These are phyloP conservation scores for Aspergillus homomorphus DNA, from an alignment of 495 filamentous ascomycete genomes.

Conservation along the genomic window DNA sequence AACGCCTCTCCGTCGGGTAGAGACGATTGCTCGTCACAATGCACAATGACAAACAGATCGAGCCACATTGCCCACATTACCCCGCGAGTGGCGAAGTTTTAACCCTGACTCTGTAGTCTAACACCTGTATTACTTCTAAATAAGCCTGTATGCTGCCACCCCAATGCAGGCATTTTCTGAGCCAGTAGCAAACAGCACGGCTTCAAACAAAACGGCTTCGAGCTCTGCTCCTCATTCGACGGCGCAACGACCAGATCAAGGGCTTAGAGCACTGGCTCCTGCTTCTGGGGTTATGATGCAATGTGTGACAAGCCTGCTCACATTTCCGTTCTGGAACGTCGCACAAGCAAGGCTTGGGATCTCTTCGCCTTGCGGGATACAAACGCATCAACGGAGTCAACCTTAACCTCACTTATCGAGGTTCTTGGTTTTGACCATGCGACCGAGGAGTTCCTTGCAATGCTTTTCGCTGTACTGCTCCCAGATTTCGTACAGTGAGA, in stretches of 20 bases:
- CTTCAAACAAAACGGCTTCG: neutral
- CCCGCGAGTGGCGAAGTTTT: neutral
- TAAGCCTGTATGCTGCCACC: neutral
- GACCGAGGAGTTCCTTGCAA: slow-evolving; percentile 71
- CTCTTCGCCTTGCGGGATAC: neutral
- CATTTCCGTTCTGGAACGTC: neutral
- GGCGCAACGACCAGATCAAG: neutral
- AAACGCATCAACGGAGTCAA: neutral
- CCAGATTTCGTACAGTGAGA: slow-evolving; percentile 90
- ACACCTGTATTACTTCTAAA: neutral
- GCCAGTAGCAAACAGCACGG: neutral
- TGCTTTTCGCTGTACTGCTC: slow-evolving; percentile 85
- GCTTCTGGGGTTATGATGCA: neutral
- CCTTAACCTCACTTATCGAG: slow-evolving; percentile 60
- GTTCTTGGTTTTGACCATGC: slow-evolving; percentile 81
- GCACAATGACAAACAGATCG: neutral
- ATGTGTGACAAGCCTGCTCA: neutral
- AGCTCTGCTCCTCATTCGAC: neutral
- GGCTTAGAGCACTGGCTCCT: neutral
- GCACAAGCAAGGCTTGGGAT: neutral
- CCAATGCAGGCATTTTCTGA: neutral
- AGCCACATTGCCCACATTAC: neutral
- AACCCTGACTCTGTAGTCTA: neutral
- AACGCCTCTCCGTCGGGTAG: neutral
- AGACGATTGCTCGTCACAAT: neutral